Base-by-base conservation (phyloP, 768 basidiomycete species). In the Clitopilus hobsonii region DNA sequence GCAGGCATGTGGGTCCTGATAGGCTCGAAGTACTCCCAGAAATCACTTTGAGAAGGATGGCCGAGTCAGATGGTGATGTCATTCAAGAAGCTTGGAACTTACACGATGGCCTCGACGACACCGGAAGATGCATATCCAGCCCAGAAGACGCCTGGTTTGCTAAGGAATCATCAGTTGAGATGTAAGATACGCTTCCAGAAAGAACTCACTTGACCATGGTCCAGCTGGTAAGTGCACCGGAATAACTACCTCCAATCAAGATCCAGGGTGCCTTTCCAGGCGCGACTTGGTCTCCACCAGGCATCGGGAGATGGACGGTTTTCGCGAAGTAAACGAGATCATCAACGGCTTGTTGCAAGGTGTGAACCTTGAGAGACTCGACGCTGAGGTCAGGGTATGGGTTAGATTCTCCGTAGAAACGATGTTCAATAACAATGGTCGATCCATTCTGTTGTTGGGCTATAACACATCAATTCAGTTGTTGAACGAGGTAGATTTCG, bases 1-100 rank as follows among this genome's bases (percentile, higher is more conserved):
- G 62, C 50, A 1, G 87, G 83, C 85, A 88, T 89, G 61, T 81
- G 70, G 59, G 80, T 72, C 14, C 81, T 81, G 59, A 87, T 80
- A 11, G 87, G 87, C 56, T 88, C 86, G 65, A 86, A 89, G 62
- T 89, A 91, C 58, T 72, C 73, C 85, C 85, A 88, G 63, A 81
- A 86, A 63, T 86, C n/a, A n/a, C n/a, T n/a, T n/a, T n/a, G n/a
- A n/a, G n/a, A n/a, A n/a, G n/a, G n/a, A n/a, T n/a, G n/a, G n/a
- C n/a, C n/a, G n/a, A n/a, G n/a, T n/a, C n/a, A n/a, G n/a, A n/a
- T n/a, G n/a, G n/a, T n/a, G n/a, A n/a, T n/a, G n/a, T n/a, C n/a
- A n/a, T n/a, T n/a, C n/a, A n/a, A n/a, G n/a, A n/a, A n/a, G n/a
- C n/a, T n/a, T n/a, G n/a, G n/a, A 41, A 61, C 78, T 54, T 52